Base-by-base conservation (phyloP, 2,329 filamentous ascomycete species). In the Fusarium devonianum region DNA sequence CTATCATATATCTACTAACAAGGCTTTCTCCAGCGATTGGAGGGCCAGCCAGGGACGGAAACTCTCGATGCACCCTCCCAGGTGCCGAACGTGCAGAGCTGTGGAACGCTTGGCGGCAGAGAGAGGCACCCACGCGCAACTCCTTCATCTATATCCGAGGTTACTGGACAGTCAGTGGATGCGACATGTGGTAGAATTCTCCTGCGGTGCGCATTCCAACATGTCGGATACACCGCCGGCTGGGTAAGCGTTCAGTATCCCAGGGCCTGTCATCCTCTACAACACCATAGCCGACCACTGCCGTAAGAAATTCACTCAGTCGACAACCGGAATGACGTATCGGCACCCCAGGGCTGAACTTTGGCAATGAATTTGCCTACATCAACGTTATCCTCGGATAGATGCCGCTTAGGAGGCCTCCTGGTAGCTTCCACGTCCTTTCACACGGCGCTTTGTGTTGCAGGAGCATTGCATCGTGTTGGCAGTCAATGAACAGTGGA, bases 321-420 rank as follows among this genome's bases (percentile, higher is more conserved):
- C 79, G 8, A 83, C 83, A 67, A 92, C 78, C 66, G 89, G 81
- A 71, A 90, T 91, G 84, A 86, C 16, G 56, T 54, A 37, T 23
- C 21, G 6, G 44, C 34, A 33, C 19, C 11, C 23, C 7, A n/a
- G 9, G 21, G 16, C 13, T 14, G 21, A 17, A 43, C 19, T 26
- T 22, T 28, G 22, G 30, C 30, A 22, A 43, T 26, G 26, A 12
- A 42, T 25, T 19, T 12, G 22, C 19, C n/a, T 17, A 13, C 26
- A 8, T n/a, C 25, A 7, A 11, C 10, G 13, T 7, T 43, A 12
- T n/a, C 29, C 39, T 39, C 26, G 44, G 29, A 13, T 19, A 46
- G n/a, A 9, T 30, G 14, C 23, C 18, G 12, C 23, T 13, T 13
- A 14, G 11, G 34, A 37, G 41, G 30, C 41, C 41, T 44, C 41